Conservation (phyloP, 2,329 filamentous ascomycete species). For the Ophiostoma quercus region DNA sequence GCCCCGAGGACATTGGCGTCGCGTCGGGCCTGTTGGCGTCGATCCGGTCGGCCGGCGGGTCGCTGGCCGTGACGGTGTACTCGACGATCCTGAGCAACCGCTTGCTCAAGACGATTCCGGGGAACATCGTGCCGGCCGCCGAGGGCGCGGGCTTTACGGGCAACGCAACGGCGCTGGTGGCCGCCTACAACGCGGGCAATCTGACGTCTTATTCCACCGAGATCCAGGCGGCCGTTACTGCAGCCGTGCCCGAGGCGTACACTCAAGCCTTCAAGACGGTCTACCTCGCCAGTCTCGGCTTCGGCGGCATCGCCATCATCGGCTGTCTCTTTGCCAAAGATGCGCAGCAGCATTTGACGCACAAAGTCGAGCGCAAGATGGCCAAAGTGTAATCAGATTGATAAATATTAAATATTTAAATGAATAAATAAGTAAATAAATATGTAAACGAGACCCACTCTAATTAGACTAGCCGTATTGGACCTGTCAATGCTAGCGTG, state of each 20-base stretch:
- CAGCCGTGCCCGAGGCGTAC: slow-evolving; percentile 12
- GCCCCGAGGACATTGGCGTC: slow-evolving; percentile 34
- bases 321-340: slow-evolving; percentile 20
- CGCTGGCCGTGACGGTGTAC: slow-evolving; percentile 18
- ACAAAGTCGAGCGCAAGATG: slow-evolving; percentile 22
- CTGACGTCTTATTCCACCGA: not conserved
- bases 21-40: slow-evolving; percentile 35
- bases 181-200: not conserved
- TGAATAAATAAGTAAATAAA: too few species aligned
- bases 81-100: slow-evolving; percentile 27
- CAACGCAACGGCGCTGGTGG: not conserved
- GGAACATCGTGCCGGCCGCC: slow-evolving; percentile 3
- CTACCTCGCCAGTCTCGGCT: slow-evolving; percentile 20
- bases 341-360: slow-evolving; percentile 19
- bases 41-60: slow-evolving; percentile 29
- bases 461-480: not conserved
- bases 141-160: not conserved
- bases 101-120: slow-evolving; percentile 32
- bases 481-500: not conserved
- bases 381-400: not conserved
- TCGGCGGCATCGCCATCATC: slow-evolving; percentile 20
- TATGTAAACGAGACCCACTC: not conserved
- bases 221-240: not conserved
- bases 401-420: too few species aligned
- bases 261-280: slow-evolving; percentile 21